phyloP scores from a whole-genome alignment of 2,329 filamentous ascomycete genomes.

The Colletotrichum caudatum region DNA sequence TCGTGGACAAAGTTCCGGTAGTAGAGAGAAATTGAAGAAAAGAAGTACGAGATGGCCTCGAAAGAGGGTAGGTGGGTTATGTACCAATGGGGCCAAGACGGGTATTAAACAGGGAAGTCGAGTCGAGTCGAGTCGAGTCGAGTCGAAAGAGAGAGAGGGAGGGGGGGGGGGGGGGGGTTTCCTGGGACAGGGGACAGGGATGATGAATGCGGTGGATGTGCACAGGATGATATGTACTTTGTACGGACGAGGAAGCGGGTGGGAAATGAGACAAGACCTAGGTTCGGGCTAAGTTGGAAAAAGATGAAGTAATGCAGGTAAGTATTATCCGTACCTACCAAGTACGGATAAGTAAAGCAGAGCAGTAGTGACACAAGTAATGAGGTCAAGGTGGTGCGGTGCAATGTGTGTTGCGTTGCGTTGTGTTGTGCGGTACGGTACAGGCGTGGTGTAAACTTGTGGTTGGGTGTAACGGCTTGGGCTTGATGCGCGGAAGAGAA shows the following conservation, averaged over 20 bases:
- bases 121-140: not conserved
- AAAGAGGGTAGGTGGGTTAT: not conserved
- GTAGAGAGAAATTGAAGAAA: not conserved
- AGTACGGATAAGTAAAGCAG: no score
- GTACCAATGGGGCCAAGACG: constrained; percentile 18
- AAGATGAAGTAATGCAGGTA: not conserved
- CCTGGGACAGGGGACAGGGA: constrained; percentile 1
- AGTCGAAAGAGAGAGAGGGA: constrained; percentile 18
- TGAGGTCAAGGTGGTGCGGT: no score
- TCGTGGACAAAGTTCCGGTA: not conserved
- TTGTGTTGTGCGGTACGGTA: no score
- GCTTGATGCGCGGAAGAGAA: constrained; percentile 6
- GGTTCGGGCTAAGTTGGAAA: constrained; percentile 5
- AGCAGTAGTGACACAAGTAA: no score
- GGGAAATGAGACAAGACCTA: constrained; percentile 31
- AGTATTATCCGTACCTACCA: not conserved
- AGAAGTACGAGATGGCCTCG: not conserved
- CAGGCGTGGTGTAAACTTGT: no score
- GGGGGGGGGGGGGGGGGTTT: not conserved
- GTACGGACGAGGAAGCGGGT: constrained; percentile 24
- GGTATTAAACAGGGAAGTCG: constrained; percentile 38
- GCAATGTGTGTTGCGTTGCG: no score
- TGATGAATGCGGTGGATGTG: not conserved
- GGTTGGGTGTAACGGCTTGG: constrained; percentile 18
- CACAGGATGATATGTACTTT: constrained; percentile 33